These are phyloP conservation scores for Pseudevernia furfuracea DNA, from an alignment of 495 filamentous ascomycete species.

Conservation along the genomic window DNA sequence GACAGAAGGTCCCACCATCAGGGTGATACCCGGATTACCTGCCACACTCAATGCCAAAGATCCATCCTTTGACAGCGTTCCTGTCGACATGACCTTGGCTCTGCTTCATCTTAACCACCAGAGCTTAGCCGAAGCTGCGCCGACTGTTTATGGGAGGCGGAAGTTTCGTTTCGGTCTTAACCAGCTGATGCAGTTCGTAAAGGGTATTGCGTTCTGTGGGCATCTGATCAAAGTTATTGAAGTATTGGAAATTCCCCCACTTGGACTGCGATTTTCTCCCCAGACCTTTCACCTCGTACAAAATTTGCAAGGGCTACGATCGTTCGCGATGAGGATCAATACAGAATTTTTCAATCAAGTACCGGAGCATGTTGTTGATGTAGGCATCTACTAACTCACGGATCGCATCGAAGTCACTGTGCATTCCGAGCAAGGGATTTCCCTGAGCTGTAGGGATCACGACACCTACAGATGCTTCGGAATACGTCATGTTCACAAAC, in stretches of 20 bases:
- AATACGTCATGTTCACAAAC: not conserved
- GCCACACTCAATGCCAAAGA: no score
- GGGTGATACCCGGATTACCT: not conserved
- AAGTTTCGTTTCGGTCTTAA: not conserved
- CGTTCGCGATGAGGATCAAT: not conserved
- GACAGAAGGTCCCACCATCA: not conserved
- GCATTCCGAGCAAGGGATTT: not conserved
- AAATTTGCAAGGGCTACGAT: not conserved
- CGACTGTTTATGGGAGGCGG: not conserved
- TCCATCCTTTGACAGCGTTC: not conserved
- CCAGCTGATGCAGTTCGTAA: not conserved
- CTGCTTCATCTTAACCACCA: conserved; percentile 8
- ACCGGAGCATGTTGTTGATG: not conserved
- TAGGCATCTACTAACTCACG: not conserved
- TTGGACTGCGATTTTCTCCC: not conserved
- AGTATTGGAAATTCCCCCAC: not conserved
- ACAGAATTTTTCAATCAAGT: no score
- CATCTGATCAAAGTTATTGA: conserved; percentile 2
- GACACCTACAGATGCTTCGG: not conserved
- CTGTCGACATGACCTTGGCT: not conserved
- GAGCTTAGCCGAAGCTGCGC: conserved; percentile 2
- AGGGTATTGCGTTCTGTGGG: not conserved
- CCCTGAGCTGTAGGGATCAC: not conserved
- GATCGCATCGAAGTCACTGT: not conserved
- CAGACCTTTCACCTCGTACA: not conserved